These are phyloP conservation scores for Trypanosoma grayi DNA, from an alignment of 208 protist genomes.

Conservation along the genomic window DNA sequence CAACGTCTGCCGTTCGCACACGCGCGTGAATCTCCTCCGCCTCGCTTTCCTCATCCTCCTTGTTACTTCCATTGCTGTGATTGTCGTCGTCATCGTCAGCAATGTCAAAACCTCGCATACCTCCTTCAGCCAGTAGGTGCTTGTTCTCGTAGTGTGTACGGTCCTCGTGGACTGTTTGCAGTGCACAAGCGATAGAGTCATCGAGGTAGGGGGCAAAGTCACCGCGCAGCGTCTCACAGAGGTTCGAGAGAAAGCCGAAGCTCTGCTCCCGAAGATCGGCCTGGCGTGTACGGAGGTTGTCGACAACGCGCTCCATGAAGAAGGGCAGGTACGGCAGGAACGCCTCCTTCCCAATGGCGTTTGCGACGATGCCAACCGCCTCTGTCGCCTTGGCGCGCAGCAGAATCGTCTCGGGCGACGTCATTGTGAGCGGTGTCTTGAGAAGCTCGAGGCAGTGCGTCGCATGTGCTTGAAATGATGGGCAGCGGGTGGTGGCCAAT, in stretches of 20 bases:
- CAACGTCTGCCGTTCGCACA: slow-evolving; percentile 78
- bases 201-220: slow-evolving; percentile 66
- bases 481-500: slow-evolving; percentile 62
- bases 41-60: slow-evolving; percentile 30
- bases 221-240: slow-evolving; percentile 67
- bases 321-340: slow-evolving; percentile 67
- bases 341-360: slow-evolving; percentile 64
- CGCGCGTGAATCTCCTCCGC: slow-evolving; percentile 62
- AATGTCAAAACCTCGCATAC: slow-evolving; percentile 21
- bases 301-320: slow-evolving; percentile 65
- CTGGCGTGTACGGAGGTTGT: slow-evolving; percentile 51
- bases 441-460: slow-evolving; percentile 64
- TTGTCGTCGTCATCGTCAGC: slow-evolving; percentile 20
- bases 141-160: slow-evolving; percentile 54
- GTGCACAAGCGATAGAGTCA: slow-evolving; percentile 54
- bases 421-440: slow-evolving; percentile 52
- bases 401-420: slow-evolving; percentile 49
- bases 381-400: slow-evolving; percentile 81
- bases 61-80: slow-evolving; percentile 22
- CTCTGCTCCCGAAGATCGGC: slow-evolving; percentile 73
- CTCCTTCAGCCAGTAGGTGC: slow-evolving; percentile 51
- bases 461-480: slow-evolving; percentile 51
- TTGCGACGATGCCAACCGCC: slow-evolving; percentile 71
- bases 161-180: slow-evolving; percentile 72
- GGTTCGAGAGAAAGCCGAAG: slow-evolving; percentile 83